These are phyloP conservation scores for Epicoccum nigrum DNA, from an alignment of 2,329 filamentous ascomycete species.

Conservation along the genomic window DNA sequence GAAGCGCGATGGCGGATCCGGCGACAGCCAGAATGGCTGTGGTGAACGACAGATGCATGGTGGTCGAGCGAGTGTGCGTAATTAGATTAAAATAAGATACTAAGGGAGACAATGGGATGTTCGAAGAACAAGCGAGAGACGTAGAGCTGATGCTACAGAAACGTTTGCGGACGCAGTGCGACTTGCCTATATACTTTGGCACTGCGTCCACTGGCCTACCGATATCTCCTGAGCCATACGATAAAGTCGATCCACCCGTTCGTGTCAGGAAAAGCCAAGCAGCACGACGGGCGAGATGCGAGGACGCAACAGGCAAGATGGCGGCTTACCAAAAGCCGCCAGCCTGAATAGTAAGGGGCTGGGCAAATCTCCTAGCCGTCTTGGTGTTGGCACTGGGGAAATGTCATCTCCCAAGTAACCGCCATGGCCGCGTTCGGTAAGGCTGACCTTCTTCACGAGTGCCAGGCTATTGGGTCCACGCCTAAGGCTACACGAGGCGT, in stretches of 20 bases:
- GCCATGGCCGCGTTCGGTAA: conserved; percentile 15
- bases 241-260: conserved; percentile 16
- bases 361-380: conserved; percentile 16
- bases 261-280: conserved; percentile 13
- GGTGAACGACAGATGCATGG: conserved; percentile 16
- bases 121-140: conserved; percentile 18
- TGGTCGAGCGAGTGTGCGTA: conserved; percentile 10
- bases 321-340: conserved; percentile 13
- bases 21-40: conserved; percentile 18
- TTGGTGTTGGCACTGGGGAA: conserved; percentile 11
- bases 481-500: conserved; percentile 3
- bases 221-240: conserved; percentile 18
- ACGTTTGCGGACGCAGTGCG: conserved; percentile 9
- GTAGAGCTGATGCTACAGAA: conserved; percentile 16
- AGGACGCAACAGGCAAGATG: conserved; percentile 13
- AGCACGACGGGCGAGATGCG: neutral
- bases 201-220: neutral
- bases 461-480: conserved; percentile 12
- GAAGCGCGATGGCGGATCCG: conserved; percentile 16
- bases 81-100: conserved; percentile 20
- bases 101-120: conserved; percentile 10
- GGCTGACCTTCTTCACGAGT: conserved; percentile 11
- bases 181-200: conserved; percentile 10
- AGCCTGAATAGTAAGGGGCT: conserved; percentile 17
- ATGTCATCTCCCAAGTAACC: conserved; percentile 15